Base-by-base conservation (phyloP, 768 basidiomycete species). In the Naematelia encephala region DNA sequence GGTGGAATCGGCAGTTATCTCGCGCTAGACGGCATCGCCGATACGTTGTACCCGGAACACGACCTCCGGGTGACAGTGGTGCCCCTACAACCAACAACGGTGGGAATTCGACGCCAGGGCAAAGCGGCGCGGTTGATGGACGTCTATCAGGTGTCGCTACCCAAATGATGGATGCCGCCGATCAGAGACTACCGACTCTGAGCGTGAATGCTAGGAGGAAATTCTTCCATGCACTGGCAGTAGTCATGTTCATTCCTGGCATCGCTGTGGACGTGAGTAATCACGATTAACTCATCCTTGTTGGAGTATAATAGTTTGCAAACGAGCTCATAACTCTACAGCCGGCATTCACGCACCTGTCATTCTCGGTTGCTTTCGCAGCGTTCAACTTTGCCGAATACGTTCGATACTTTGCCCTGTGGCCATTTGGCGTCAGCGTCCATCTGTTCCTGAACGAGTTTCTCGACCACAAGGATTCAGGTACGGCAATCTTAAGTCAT, bases 381-480 rank as follows among this genome's bases (percentile, higher is more conserved):
- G 77, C 91, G 64, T 98, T 99, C 80, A 90, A 86, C 22, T 97
- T 99, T 75, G 86, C 90, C 57, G 96, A 99, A 80, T 98, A 97
- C 80, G 84, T 97, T 63, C 90, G 96, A 59, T 99, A 97, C 78
- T 99, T 98, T 78, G 96, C 96, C 34, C 84, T 99, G 50, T 97
- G 96, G 79, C 96, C 96, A 2, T 89, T 97, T 68, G 91, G 92
- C 13, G 93, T 89, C 10, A 81, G 85, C 11, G 85, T 99, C 19
- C 96, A 99, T 78, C 80, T 97, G 56, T 99, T 99, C 78, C 86
- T 99, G 85, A 89, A 88, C 79, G 96, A 99, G 75, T 99, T 99
- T 73, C 80, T 98, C 75, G 96, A 99, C 79, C 83, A 87, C 68
- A 90, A 90, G 79, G 96, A 99, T 77, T 83, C 86, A 51, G 96